phyloP scores from a whole-genome alignment of 768 basidiomycete species.

The Pilatotrama ljubarskyi region DNA sequence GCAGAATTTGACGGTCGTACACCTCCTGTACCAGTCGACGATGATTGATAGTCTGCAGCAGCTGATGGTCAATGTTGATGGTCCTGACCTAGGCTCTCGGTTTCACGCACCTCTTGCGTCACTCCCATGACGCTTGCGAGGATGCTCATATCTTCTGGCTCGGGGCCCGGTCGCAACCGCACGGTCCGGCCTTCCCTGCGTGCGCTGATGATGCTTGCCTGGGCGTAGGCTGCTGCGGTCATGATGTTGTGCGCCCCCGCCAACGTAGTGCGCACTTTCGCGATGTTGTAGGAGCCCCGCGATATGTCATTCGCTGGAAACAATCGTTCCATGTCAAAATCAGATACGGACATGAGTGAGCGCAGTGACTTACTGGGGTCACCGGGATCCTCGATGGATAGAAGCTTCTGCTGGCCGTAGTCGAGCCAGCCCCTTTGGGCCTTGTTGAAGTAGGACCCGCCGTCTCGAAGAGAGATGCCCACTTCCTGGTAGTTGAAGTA shows the following conservation, averaged over 20 bases:
- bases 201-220: constrained; percentile 61
- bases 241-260: constrained; percentile 81
- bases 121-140: constrained; percentile 79
- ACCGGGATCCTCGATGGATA: constrained; percentile 93
- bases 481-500: constrained; percentile 90
- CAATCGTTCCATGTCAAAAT: background rate
- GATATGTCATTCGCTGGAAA: constrained; percentile 89
- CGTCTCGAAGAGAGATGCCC: constrained; percentile 85
- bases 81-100: background rate
- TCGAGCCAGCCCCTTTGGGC: constrained; percentile 79
- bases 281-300: constrained; percentile 80
- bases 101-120: constrained; percentile 70
- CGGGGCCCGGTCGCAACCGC: constrained; percentile 43
- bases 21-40: constrained; percentile 69
- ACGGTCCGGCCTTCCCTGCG: constrained; percentile 51
- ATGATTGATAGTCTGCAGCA: constrained; percentile 67
- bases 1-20: constrained; percentile 58
- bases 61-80: constrained; percentile 14
- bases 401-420: constrained; percentile 50
- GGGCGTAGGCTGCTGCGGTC: constrained; percentile 68
- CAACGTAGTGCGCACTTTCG: constrained; percentile 78
- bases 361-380: constrained; percentile 67
- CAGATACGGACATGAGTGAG: background rate
- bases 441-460: constrained; percentile 90
- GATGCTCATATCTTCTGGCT: constrained; percentile 73